Evolutionary conservation across 2,329 filamentous ascomycete genomes (phyloP).

Genomic region (Bisporella sp.): DNA sequence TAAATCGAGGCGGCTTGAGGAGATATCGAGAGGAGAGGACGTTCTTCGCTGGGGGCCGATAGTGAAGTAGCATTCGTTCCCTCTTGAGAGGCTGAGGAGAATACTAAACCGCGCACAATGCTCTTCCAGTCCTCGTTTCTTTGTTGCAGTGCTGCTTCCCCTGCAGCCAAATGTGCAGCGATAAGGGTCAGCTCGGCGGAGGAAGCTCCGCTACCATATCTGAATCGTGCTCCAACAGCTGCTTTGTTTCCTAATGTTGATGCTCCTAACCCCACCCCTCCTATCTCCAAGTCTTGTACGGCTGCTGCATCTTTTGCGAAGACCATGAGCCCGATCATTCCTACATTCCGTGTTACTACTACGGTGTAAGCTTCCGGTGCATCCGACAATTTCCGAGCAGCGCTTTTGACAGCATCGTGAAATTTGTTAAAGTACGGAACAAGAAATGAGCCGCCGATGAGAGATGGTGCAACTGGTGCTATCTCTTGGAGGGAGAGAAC

Average conservation of each 20-base stretch:
- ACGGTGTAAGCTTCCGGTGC: slow-evolving; percentile 50
- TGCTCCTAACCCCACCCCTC: slow-evolving; percentile 76
- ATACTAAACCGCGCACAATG: slow-evolving; percentile 75
- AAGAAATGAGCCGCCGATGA: slow-evolving; percentile 77
- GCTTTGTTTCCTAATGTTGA: slow-evolving; percentile 95
- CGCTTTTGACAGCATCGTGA: slow-evolving; percentile 63
- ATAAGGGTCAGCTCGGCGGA: slow-evolving; percentile 74
- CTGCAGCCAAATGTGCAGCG: slow-evolving; percentile 79
- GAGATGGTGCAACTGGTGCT: slow-evolving; percentile 74
- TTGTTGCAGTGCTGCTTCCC: slow-evolving; percentile 69
- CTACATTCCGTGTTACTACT: slow-evolving; percentile 66
- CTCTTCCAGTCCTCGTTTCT: slow-evolving; percentile 85
- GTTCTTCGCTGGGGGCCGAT: slow-evolving; percentile 27
- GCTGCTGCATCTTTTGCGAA: slow-evolving; percentile 62
- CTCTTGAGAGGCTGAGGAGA: slow-evolving; percentile 40
- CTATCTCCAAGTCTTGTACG: slow-evolving; percentile 63
- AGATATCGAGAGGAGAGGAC: slow-evolving; percentile 31
- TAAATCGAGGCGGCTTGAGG: slow-evolving; percentile 59
- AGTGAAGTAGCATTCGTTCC: slow-evolving; percentile 6
- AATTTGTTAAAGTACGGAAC: slow-evolving; percentile 69
- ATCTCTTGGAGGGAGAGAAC: slow-evolving; percentile 78
- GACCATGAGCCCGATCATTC: slow-evolving; percentile 85
- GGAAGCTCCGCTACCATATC: slow-evolving; percentile 38
- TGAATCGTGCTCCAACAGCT: slow-evolving; percentile 71
- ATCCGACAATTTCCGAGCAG: slow-evolving; percentile 37